Conservation (phyloP, 441 rosid species). For the Manihot esculenta region DNA sequence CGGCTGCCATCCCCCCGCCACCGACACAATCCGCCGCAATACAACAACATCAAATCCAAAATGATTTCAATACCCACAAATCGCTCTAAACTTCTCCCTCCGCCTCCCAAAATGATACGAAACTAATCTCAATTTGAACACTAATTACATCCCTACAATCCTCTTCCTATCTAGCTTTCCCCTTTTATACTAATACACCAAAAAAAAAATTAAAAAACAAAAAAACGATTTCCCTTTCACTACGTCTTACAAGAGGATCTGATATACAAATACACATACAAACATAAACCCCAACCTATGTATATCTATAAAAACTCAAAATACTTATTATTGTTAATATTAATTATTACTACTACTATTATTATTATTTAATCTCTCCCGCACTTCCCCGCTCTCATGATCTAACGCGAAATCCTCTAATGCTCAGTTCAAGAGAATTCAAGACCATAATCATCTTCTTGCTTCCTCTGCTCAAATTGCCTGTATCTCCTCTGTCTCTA, state of each 20-base stretch:
- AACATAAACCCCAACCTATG: background rate
- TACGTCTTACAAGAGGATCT: constrained; percentile 24
- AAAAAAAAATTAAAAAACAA: no score
- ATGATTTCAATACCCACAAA: constrained; percentile 12
- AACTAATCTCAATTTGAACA: constrained; percentile 13
- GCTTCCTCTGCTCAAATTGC: constrained; percentile 9
- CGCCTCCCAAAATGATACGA: background rate
- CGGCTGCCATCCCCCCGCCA: constrained; percentile 30
- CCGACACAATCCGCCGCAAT: constrained; percentile 32
- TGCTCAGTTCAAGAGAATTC: constrained; percentile 7
- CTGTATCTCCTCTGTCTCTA: constrained; percentile 8
- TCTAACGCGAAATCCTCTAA: constrained; percentile 28
- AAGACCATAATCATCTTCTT: constrained; percentile 8
- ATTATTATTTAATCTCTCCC: background rate
- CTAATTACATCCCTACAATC: background rate
- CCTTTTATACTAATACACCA: constrained; percentile 13
- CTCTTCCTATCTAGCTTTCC: constrained; percentile 7
- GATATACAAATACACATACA: constrained; percentile 16
- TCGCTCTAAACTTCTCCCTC: constrained; percentile 1
- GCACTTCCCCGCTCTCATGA: constrained; percentile 13
- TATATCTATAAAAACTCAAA: background rate
- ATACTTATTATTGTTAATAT: background rate
- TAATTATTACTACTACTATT: background rate
- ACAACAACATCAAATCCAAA: constrained; percentile 28
- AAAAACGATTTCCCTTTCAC: constrained; percentile 17